Evolutionary conservation across 768 basidiomycete species (phyloP).

Genomic region (Termitomyces sp.): DNA sequence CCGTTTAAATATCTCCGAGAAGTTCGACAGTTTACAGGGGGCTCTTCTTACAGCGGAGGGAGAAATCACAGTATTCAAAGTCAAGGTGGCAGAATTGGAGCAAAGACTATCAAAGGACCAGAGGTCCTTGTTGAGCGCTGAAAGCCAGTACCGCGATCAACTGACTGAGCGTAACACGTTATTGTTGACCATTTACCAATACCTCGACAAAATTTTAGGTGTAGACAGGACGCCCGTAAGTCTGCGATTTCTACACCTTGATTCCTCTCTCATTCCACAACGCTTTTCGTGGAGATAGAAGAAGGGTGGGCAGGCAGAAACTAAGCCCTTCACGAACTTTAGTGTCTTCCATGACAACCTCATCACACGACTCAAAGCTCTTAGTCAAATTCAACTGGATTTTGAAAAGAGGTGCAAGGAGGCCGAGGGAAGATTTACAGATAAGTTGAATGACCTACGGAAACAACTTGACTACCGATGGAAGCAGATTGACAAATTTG

Average conservation of each 20-base stretch:
- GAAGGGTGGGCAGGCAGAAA: constrained; percentile 70
- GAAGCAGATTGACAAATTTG: constrained; percentile 92
- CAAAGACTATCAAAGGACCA: constrained; percentile 78
- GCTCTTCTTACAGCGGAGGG: constrained; percentile 60
- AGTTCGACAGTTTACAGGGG: constrained; percentile 69
- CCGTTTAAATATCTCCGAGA: constrained; percentile 80
- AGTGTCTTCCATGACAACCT: constrained; percentile 92
- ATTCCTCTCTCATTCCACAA: background rate
- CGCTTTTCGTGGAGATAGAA: constrained; percentile 39
- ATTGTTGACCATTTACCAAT: constrained; percentile 88
- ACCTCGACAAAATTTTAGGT: constrained; percentile 90
- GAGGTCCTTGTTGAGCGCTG: constrained; percentile 59
- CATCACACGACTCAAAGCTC: constrained; percentile 76
- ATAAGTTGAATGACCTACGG: constrained; percentile 72
- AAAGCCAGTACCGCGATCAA: constrained; percentile 86
- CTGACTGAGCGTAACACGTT: constrained; percentile 90
- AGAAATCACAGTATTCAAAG: constrained; percentile 55
- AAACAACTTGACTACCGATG: constrained; percentile 85
- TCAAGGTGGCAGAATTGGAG: constrained; percentile 72
- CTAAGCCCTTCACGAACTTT: constrained; percentile 93
- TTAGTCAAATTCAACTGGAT: constrained; percentile 78
- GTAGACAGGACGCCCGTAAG: constrained; percentile 81
- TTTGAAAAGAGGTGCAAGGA: constrained; percentile 86
- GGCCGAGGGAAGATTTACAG: constrained; percentile 63
- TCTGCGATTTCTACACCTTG: constrained; percentile 7